These are phyloP conservation scores for Coniochaeta sp. DNA, from an alignment of 2,329 filamentous ascomycete genomes.

Conservation along the genomic window DNA sequence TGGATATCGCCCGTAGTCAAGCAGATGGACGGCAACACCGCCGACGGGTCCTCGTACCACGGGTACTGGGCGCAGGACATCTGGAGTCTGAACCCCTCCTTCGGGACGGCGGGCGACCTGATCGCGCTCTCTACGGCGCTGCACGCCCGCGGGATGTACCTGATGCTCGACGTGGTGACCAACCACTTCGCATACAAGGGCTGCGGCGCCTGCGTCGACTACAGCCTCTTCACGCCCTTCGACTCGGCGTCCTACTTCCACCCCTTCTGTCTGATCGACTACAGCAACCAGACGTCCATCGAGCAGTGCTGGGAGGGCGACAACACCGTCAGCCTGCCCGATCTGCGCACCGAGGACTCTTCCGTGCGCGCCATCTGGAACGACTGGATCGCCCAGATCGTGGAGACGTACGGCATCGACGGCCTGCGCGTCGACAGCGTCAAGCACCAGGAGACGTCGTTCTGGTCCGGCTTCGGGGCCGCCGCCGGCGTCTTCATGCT, in stretches of 20 bases:
- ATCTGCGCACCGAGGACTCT: constrained; percentile 37
- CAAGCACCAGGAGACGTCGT: constrained; percentile 39
- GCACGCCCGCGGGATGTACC: constrained; percentile 34
- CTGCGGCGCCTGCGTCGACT: constrained; percentile 39
- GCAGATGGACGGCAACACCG: constrained; percentile 29
- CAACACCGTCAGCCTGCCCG: constrained; percentile 37
- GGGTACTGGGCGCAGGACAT: constrained; percentile 47
- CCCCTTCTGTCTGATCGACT: constrained; percentile 44
- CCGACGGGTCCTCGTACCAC: constrained; percentile 31
- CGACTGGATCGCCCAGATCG: constrained; percentile 13
- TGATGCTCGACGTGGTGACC: constrained; percentile 54
- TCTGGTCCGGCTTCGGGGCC: constrained; percentile 35
- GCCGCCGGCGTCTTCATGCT: constrained; percentile 40
- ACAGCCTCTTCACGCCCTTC: constrained; percentile 47
- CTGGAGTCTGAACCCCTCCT: constrained; percentile 39
- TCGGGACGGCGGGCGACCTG: constrained; percentile 42
- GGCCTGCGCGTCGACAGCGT: constrained; percentile 42
- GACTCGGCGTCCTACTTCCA: constrained; percentile 47
- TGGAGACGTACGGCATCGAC: constrained; percentile 22
- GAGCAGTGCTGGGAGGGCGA: constrained; percentile 42
- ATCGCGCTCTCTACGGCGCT: constrained; percentile 39
- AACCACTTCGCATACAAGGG: constrained; percentile 51
- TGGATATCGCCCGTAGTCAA: constrained; percentile 40
- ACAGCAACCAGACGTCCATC: constrained; percentile 32
- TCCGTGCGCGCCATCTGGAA: constrained; percentile 14